Conservation (phyloP, 1,284 basidiomycete genomes). For the Heimioporus retisporus region DNA sequence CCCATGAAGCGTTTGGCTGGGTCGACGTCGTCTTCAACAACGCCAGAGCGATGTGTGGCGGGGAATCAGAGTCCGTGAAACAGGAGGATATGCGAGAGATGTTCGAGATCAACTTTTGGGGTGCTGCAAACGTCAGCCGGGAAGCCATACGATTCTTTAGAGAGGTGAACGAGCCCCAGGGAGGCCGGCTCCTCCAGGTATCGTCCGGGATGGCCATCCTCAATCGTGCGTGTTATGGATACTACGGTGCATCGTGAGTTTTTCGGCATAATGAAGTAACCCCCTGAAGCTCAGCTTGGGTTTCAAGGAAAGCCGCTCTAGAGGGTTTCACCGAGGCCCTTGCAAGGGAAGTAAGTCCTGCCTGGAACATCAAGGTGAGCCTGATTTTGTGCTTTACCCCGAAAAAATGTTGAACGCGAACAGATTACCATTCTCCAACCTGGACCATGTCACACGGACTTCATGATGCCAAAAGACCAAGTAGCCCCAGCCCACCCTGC, state of each 20-base stretch:
- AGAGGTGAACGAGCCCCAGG: conserved; percentile 45
- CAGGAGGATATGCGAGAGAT: conserved; percentile 38
- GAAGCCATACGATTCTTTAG: conserved; percentile 48
- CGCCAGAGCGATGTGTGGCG: conserved; percentile 28
- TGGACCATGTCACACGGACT: conserved; percentile 33
- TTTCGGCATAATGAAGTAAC: not conserved
- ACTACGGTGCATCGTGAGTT: conserved; percentile 38
- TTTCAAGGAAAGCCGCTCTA: conserved; percentile 34
- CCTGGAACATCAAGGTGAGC: conserved; percentile 43
- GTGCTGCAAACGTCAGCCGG: conserved; percentile 40
- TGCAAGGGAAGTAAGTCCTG: conserved; percentile 36
- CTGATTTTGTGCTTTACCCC: not conserved
- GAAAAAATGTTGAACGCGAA: not conserved
- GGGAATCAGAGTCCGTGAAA: conserved; percentile 30
- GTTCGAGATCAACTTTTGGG: conserved; percentile 51
- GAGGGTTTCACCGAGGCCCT: conserved; percentile 38
- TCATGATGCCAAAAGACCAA: conserved; percentile 1
- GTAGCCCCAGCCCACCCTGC: conserved; percentile 24
- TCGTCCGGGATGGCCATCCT: conserved; percentile 37
- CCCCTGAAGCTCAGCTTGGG: not conserved
- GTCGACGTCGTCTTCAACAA: conserved; percentile 56
- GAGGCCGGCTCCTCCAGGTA: conserved; percentile 47
- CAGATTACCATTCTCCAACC: conserved; percentile 38
- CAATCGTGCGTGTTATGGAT: conserved; percentile 16
- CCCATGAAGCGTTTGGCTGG: conserved; percentile 47